Percentiles rank a stretch among this genome's conserved stretches.
Conservation (phyloP, 1,284 basidiomycete species). For the Baeospora myosura region DNA sequence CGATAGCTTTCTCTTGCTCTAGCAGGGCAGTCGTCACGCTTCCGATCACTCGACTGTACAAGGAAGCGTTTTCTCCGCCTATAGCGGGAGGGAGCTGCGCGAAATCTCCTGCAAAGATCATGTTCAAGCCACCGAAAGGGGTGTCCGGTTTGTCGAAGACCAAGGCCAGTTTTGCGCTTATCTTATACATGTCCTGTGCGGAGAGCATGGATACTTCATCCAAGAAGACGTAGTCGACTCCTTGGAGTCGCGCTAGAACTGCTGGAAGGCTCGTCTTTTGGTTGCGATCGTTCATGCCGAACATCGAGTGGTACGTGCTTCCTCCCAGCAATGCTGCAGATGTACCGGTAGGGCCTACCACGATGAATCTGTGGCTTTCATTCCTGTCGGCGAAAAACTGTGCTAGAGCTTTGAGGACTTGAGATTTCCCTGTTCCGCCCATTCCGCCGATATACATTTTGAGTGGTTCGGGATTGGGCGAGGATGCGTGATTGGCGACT, state of each 20-base stretch:
- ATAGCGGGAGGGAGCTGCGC: slow-evolving; percentile 10
- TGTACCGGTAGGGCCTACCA: slow-evolving; percentile 30
- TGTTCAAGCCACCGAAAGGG: slow-evolving; percentile 11
- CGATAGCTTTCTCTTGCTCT: slow-evolving; percentile 21
- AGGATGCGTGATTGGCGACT: slow-evolving; percentile 22
- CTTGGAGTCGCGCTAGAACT: slow-evolving; percentile 14
- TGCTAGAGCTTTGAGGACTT: slow-evolving; percentile 23
- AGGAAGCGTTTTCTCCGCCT: neutral
- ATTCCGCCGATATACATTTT: slow-evolving; percentile 31
- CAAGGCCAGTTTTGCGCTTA: slow-evolving; percentile 10
- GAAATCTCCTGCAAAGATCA: slow-evolving; percentile 13
- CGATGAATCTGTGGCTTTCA: slow-evolving; percentile 20
- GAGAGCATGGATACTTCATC: slow-evolving; percentile 32
- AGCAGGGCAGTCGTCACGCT: neutral
- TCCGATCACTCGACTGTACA: neutral
- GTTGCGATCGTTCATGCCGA: slow-evolving; percentile 19
- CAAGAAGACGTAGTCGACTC: slow-evolving; percentile 28
- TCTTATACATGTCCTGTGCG: slow-evolving; percentile 20
- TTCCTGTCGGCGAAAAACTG: slow-evolving; percentile 21
- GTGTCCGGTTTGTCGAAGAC: neutral
- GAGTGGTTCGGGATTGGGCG: slow-evolving; percentile 15
- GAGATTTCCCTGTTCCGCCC: slow-evolving; percentile 31
- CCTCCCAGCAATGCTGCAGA: slow-evolving; percentile 29
- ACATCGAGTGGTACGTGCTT: slow-evolving; percentile 30
- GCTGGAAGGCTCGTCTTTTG: slow-evolving; percentile 2